Evolutionary conservation across 2,329 filamentous ascomycete species (phyloP), one percentile per base, ranked within the genome.

Genomic region (Arachnomyces sp.): DNA sequence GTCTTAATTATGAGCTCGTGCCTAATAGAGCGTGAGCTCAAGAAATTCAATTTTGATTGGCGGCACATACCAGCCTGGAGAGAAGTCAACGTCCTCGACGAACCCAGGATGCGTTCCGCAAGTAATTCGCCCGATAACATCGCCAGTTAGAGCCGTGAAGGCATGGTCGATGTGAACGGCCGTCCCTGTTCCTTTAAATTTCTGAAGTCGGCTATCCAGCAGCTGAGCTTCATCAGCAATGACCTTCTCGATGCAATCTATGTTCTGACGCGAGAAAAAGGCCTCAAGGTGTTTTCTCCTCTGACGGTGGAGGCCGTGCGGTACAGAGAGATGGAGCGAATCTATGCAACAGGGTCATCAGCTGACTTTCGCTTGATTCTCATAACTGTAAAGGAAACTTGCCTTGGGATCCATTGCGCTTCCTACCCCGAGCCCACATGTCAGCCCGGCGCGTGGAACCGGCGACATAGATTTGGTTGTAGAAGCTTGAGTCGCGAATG

Each of bases 111-210:
- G 32, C 7, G 32, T 17, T 25, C 20, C 20, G 9, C 20, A 25
- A 5, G 20, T 9, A 25, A 25, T 9, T 25, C 34, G 30, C 8
- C 43, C 35, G 7, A 60, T 54, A 4, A 58, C 43, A 40, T 58
- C 55, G 2, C 55, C 55, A 6, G 54, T 40, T 36, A 52, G 53
- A 7, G 52, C 51, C 14, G 45, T 41, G 39, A 50, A 48, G 9
- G 45, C 50, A 51, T 53, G 51, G 33, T 54, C 51, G 25, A 54
- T 31, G 4, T 48, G 43, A 17, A 54, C 39, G 1, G 49, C 48
- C 8, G 31, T 34, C 7, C 39, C 28, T 9, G 50, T 46, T 32
- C 43, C 48, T 33, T 47, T 46, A 31, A 48, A 38, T 5, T 5
- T 9, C 2, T 30, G 33, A 5, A 40, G 36, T 20, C 47, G 36